A percentile compares a stretch with the other conserved stretches of the same genome.
These are phyloP conservation scores for Camelina hispida DNA, from an alignment of 345 rosid species.

Conservation along the genomic window DNA sequence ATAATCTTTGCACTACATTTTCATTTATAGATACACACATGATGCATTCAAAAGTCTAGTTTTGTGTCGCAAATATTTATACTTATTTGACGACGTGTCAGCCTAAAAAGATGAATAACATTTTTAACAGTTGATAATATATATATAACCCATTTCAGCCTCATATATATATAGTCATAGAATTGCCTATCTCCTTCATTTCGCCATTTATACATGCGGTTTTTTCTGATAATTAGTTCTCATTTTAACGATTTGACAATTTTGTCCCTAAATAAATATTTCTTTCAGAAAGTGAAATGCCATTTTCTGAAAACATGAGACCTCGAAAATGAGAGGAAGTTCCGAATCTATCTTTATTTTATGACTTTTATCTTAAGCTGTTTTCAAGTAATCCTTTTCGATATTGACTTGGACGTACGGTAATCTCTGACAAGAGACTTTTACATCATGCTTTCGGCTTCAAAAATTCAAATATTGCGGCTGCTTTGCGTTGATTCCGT, in stretches of 20 bases:
- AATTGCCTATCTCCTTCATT: background rate
- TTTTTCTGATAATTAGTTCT: too few relatives aligned
- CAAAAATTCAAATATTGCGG: slow-evolving; percentile 40
- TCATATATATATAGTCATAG: background rate
- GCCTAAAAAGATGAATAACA: background rate
- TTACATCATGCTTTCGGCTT: slow-evolving; percentile 42
- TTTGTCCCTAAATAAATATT: background rate
- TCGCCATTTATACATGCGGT: background rate
- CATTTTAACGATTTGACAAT: background rate
- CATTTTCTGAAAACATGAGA: background rate
- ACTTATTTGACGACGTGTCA: background rate
- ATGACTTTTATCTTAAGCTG: background rate
- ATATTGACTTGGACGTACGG: slow-evolving; percentile 32
- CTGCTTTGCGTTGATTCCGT: slow-evolving; percentile 41
- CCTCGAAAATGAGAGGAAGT: background rate
- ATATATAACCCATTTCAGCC: background rate
- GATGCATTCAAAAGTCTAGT: background rate
- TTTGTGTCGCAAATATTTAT: background rate
- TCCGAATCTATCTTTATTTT: slow-evolving; percentile 3
- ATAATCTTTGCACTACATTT: background rate
- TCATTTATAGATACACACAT: background rate
- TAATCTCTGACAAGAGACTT: slow-evolving; percentile 32
- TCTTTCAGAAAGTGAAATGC: background rate
- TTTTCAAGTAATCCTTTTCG: slow-evolving; percentile 19
- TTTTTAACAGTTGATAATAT: background rate